These are phyloP conservation scores for Stipa capillata DNA, from an alignment of 176 grass and related monocot species.

Conservation along the genomic window DNA sequence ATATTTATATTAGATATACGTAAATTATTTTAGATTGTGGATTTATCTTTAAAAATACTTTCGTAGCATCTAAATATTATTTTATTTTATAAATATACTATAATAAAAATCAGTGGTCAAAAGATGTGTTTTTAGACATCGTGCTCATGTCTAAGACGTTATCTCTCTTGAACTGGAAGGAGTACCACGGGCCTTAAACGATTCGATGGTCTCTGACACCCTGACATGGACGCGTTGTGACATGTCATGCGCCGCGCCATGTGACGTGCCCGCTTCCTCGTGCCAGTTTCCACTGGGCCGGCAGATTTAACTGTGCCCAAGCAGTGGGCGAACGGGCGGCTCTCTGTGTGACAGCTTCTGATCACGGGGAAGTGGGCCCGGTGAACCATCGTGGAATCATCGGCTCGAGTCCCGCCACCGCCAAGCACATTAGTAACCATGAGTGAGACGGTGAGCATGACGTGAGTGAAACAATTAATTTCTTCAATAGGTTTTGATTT, in stretches of 20 bases:
- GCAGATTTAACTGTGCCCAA: conserved; percentile 13
- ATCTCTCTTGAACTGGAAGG: too few relatives aligned
- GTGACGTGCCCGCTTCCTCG: conserved; percentile 24
- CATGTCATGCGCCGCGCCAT: conserved; percentile 13
- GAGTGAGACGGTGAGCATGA: background rate
- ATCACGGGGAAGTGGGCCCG: background rate
- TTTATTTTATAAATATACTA: too few relatives aligned
- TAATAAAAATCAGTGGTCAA: too few relatives aligned
- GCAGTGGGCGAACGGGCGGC: conserved; percentile 5
- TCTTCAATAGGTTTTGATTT: background rate
- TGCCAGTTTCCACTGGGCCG: conserved; percentile 31
- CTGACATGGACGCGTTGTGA: conserved; percentile 12
- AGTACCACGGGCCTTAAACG: background rate
- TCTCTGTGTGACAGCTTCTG: conserved; percentile 10
- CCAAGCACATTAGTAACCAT: too few relatives aligned
- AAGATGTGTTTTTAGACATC: too few relatives aligned
- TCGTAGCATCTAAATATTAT: too few relatives aligned
- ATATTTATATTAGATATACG: too few relatives aligned
- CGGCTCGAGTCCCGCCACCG: background rate
- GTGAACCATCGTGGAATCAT: background rate
- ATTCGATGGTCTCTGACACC: background rate
- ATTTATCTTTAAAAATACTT: too few relatives aligned
- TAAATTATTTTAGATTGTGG: too few relatives aligned
- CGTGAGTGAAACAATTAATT: background rate
- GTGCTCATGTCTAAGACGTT: too few relatives aligned